Base-by-base conservation (phyloP, 2,329 filamentous ascomycete genomes). In the Teratosphaeria viscida region DNA sequence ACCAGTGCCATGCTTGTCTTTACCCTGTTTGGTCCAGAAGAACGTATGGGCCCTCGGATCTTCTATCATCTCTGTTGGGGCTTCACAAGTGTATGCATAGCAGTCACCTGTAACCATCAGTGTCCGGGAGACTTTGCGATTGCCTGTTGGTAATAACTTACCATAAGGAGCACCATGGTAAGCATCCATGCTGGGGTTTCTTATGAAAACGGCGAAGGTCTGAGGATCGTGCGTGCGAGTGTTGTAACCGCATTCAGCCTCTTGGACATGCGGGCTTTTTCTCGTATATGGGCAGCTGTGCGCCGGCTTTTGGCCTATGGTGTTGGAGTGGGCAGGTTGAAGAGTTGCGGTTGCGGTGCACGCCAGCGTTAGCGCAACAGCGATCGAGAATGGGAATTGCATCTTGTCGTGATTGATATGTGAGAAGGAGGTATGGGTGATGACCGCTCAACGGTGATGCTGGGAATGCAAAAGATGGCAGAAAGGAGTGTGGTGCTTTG, bases 161-260 rank as follows among this genome's bases (percentile, higher is more conserved):
- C 61, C 57, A 19, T 59, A 59, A 5, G 57, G 57, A n/a, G 60
- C 60, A 27, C 78, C 79, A 60, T 78, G 58, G 61, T 65, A 65
- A 26, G 60, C 62, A 62, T 79, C 75, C 65, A 78, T 78, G 59
- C 77, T 66, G 66, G 79, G 77, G 66, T 80, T 76, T 6, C 71
- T 74, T n/a, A 66, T 71, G 66, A 75, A 76, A 56, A 75, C 66
- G 54, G 74, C 74, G 52, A 76, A 76, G 14, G 73, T 76, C 60
- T 77, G 71, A 0, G 61, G 70, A 43, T 65, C 63, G 12, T 66
- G 66, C 52, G 69, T 71, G 39, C 74, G 73, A 1, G 74, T 76
- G 67, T 76, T 77, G 67, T 76, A 70, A 57, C 69, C 68, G 68
- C 75, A 77, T 63, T 77, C 75, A 49, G 75, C 74, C 23, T 74